Evolutionary conservation across 164 flowering plant genomes (phyloP), one percentile per base, ranked within the genome.

Genomic region (Euptelea pleiosperma): DNA sequence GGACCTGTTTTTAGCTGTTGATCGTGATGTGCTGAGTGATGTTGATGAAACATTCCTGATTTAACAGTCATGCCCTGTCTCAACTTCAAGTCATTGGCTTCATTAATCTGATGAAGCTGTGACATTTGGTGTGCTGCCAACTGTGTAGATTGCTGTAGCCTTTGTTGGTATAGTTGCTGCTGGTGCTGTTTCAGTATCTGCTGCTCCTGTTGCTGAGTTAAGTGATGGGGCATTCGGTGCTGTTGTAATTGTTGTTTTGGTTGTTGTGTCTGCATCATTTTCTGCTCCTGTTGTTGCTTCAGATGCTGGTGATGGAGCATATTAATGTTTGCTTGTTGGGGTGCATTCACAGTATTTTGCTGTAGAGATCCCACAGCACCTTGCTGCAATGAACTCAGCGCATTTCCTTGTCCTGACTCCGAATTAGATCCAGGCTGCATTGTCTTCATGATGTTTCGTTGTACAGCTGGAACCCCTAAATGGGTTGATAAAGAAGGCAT

Each of bases 1-100:
- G 72, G 31, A 29, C 87, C 92, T n/a, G 82, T 26, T 70, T 85
- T 92, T 43, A 79, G 30, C 62, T 69, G 88, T 55, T 74, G 90
- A 14, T 72, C 77, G 30, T 77, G 72, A 67, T 78, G 74, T 36
- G 70, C 55, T 6, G 71, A 44, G 24, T 73, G 79, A 49, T 82
- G 82, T 55, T 79, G 92, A 47, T 63, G 92, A 57, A 81, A 75
- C 60, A 73, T 67, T 15, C 82, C 86, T 18, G 73, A 52, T 64
- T 79, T 81, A 14, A 73, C 73, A 65, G 71, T 69, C 55, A 77
- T 58, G 37, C 77, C 75, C 36, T 68, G 87, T 64, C 85, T 77
- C 57, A 75, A 61, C 69, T 84, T 84, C 67, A 77, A 4, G 12
- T 89, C 46, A 6, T 8, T 40, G 21, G 28, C 36, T 35, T 48